Base-by-base conservation (phyloP, 805 yeast species). In the Starmerella tilneyi region DNA sequence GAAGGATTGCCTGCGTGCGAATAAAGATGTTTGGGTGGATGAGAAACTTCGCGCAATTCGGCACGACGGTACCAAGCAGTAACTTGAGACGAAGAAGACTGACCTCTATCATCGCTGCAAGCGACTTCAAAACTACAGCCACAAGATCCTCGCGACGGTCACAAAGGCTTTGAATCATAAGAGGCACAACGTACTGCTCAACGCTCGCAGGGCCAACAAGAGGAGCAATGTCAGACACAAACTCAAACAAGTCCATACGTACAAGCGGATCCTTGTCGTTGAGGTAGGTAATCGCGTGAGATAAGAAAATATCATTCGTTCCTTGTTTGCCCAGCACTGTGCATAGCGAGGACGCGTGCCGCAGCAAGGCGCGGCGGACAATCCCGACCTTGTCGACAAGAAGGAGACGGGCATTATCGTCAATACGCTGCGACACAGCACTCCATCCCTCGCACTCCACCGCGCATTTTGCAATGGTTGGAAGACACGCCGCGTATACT, bases 1-100 rank as follows among this genome's bases (percentile, higher is more conserved):
- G 67, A 2, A 70, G 64, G 34, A 85, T 56, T 0, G 81, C 74
- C 2, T 81, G 72, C 51, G 83, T 84, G 30, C 94, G 64, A 9
- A 89, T 79, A 78, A 94, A 79, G 43, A 76, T 81, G 60, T 85
- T 88, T 0, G 97, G 97, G 58, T 88, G 96, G 8, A 88, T 61
- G 0, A 82, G 58, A 22, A 89, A 69, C 45, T 77, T 75, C 3
- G 78, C 64, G 0, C 75, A 66, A 3, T 69, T 63, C 2, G 64
- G 63, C 15, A 78, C 63, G 3, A 80, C 61, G 49, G 77, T 82
- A 9, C 43, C 35, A 74, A 80, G 76, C 27, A 74, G 61, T 41
- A 68, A 68, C 5, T 66, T 66, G 41, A 69, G 67, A 22, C 73
- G 63, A 5, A 82, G 64, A 26, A 82, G 57, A 0, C 84, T 84